These are phyloP conservation scores for Suillus weaverae DNA, from an alignment of 768 basidiomycete species.

Conservation along the genomic window DNA sequence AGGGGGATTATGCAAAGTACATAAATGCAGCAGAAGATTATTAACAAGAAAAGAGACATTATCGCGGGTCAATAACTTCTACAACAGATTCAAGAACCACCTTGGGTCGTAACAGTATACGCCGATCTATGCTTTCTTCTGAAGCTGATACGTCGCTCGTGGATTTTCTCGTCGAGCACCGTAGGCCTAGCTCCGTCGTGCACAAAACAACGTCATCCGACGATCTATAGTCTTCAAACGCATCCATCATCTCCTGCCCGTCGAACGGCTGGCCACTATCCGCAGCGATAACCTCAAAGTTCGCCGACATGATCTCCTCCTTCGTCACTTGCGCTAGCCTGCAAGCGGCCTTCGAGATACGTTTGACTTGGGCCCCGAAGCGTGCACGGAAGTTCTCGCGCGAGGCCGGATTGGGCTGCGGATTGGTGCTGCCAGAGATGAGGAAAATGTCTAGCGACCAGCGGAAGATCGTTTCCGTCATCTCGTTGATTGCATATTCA, in stretches of 20 bases:
- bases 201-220: constrained; percentile 57
- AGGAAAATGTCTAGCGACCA: constrained; percentile 70
- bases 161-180: constrained; percentile 55
- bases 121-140: constrained; percentile 52
- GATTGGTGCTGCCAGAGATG: constrained; percentile 57
- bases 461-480: constrained; percentile 71
- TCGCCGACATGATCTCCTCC: constrained; percentile 78
- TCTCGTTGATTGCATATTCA: constrained; percentile 68
- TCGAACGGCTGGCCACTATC: constrained; percentile 55
- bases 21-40: background rate
- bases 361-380: constrained; percentile 60
- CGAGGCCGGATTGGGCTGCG: constrained; percentile 38
- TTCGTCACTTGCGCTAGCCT: constrained; percentile 61
- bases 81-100: constrained; percentile 74
- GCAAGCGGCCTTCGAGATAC: constrained; percentile 64
- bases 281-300: constrained; percentile 67
- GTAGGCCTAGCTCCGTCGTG: constrained; percentile 71
- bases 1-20: background rate
- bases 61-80: constrained; percentile 45
- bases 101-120: constrained; percentile 68
- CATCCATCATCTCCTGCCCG: constrained; percentile 54
- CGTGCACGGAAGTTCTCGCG: constrained; percentile 44
- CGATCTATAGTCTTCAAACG: constrained; percentile 59
- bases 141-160: constrained; percentile 28
- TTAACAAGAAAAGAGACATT: constrained; percentile 1